Base-by-base conservation (phyloP, 2,329 filamentous ascomycete genomes). In the Hawksworthiomyces lignivorus region DNA sequence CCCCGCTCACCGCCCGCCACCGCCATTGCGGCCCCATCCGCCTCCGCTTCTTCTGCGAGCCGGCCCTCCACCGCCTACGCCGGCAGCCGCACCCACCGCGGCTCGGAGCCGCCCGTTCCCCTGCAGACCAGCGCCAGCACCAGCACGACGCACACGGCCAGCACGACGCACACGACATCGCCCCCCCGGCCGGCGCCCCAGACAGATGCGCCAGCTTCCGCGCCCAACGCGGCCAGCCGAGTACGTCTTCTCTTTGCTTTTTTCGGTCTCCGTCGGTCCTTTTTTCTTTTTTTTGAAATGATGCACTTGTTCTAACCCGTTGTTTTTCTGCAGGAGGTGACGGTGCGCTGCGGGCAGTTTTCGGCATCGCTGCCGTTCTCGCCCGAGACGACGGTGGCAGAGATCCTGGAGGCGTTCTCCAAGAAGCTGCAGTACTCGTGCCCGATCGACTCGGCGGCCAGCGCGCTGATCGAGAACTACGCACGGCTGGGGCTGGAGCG, bases 401-500 rank as follows among this genome's bases (percentile, higher is more conserved):
- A 95, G 47, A 67, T 95, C 24, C 72, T 95, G 30, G 72, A 72
- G 45, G n/a, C n/a, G n/a, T n/a, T n/a, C n/a, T 77, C 80, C 21
- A 80, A 84, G 4, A 72, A 81, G 4, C 73, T 75, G 24, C 66
- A 43, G 50, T 71, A 88, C 53, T 71, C 73, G 15, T 75, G 82
- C 43, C 62, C 65, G 5, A 80, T 94, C 46, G 72, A 81, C 48
- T 70, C 80, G 0, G 65, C 72, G 10, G 75, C 71, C 11, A 83
- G 81, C 39, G 72, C 92, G n/a, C 60, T 96, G 10, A 62, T 88
- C 15, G 90, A 97, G 60, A 77, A 74, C 17, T 96, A 88, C 58
- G 66, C 71, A 17, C 73, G 80, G 33, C 72, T 92, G 1, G 87
- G 87, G 22, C 70, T 97, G 2, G 85, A 94, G 59, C 79, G 90